Evolutionary conservation across 2,329 filamentous ascomycete species (phyloP).

Genomic region (Colletotrichum higginsianum): DNA sequence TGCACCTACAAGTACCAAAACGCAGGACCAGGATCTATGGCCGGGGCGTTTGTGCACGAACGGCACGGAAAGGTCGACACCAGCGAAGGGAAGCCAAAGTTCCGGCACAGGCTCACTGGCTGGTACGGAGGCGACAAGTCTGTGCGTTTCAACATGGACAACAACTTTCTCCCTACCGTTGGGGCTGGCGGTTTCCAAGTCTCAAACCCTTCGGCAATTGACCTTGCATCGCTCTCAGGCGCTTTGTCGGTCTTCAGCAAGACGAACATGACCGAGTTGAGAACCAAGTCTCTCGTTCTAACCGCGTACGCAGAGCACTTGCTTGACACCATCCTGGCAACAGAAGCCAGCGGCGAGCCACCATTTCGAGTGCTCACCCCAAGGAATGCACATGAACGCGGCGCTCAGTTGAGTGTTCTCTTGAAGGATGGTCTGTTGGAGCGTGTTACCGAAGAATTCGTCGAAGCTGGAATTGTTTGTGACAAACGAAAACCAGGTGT

Average conservation of each 20-base stretch:
- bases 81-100: slow-evolving; percentile 61
- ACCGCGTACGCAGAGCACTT: slow-evolving; percentile 84
- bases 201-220: slow-evolving; percentile 82
- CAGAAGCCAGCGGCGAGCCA: slow-evolving; percentile 49
- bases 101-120: slow-evolving; percentile 75
- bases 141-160: slow-evolving; percentile 81
- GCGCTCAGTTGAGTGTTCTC: slow-evolving; percentile 84
- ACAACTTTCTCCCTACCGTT: slow-evolving; percentile 77
- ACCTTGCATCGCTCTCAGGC: slow-evolving; percentile 81
- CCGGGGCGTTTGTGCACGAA: slow-evolving; percentile 81
- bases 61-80: slow-evolving; percentile 69
- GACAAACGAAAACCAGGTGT: slow-evolving; percentile 91
- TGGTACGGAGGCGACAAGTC: slow-evolving; percentile 84
- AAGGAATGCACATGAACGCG: slow-evolving; percentile 75
- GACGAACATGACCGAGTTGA: slow-evolving; percentile 78
- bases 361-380: slow-evolving; percentile 80
- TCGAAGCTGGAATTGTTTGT: slow-evolving; percentile 79
- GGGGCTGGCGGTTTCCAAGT: slow-evolving; percentile 83
- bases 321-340: slow-evolving; percentile 62
- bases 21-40: slow-evolving; percentile 81
- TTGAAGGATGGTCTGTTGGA: slow-evolving; percentile 80
- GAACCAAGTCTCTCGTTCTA: slow-evolving; percentile 79
- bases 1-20: slow-evolving; percentile 91
- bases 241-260: slow-evolving; percentile 81
- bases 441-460: slow-evolving; percentile 73